A percentile compares a stretch with the other conserved stretches of the same genome.
Evolutionary conservation across 2,329 filamentous ascomycete species (phyloP).

Genomic region (Colletotrichum sp.): DNA sequence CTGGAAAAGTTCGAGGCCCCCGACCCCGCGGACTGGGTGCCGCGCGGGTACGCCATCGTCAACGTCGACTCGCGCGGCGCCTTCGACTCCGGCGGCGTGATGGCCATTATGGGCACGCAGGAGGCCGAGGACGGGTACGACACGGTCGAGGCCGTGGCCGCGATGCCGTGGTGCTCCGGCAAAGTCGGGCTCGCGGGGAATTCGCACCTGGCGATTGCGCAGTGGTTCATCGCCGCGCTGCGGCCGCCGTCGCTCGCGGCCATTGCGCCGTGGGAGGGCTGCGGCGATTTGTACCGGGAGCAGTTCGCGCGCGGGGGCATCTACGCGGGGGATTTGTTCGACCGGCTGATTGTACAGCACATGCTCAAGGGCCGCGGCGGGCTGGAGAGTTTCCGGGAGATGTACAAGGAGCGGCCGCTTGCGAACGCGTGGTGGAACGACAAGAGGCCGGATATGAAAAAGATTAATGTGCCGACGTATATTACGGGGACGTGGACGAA

Average conservation of each 20-base stretch:
- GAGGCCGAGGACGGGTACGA: slow-evolving; percentile 29
- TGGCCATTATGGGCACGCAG: slow-evolving; percentile 26
- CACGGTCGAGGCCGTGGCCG: slow-evolving; percentile 26
- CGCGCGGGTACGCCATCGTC: slow-evolving; percentile 31
- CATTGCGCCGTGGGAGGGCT: slow-evolving; percentile 47
- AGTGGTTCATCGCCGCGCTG: slow-evolving; percentile 27
- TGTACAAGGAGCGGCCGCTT: slow-evolving; percentile 26
- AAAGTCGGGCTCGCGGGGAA: slow-evolving; percentile 31
- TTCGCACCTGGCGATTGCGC: slow-evolving; percentile 29
- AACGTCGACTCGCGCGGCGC: slow-evolving; percentile 33
- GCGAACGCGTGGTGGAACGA: slow-evolving; percentile 28
- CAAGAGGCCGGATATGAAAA: slow-evolving; percentile 25
- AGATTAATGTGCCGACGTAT: slow-evolving; percentile 27
- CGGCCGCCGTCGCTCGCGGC: slow-evolving; percentile 21
- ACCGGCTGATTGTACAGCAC: slow-evolving; percentile 17
- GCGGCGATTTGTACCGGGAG: slow-evolving; percentile 27
- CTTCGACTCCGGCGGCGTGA: slow-evolving; percentile 29
- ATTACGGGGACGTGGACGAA: slow-evolving; percentile 19
- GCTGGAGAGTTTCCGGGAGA: slow-evolving; percentile 25
- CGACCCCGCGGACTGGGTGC: slow-evolving; percentile 33
- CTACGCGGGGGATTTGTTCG: slow-evolving; percentile 23
- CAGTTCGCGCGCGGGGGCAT: slow-evolving; percentile 28
- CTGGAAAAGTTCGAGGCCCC: slow-evolving; percentile 34
- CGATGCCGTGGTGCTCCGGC: slow-evolving; percentile 29
- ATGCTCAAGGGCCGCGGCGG: slow-evolving; percentile 26